Base-by-base conservation (phyloP, 2,329 filamentous ascomycete species). In the Byssoonygena ceratinophila region DNA sequence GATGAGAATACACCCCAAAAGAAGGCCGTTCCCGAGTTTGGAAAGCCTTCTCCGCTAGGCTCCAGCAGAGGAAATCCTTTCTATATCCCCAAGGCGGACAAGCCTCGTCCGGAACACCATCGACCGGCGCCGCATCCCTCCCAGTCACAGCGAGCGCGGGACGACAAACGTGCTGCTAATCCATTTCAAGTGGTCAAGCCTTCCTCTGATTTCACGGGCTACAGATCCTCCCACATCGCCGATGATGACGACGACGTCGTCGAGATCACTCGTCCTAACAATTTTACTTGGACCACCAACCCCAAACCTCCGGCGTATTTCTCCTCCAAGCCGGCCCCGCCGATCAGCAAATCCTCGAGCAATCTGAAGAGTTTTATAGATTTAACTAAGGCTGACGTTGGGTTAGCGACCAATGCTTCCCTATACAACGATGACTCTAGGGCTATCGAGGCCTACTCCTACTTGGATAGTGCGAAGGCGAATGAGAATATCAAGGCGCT, bases 11-110 rank as follows among this genome's bases (percentile, higher is more conserved):
- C 63, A 16, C 62, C 61, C 34, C 60, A 66, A 27, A 60, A 66
- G 12, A 58, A 67, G 11, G 60, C 68, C 12, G 66, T 71, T 29
- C 71, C 75, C 36, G 73, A 81, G 59, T 83, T 82, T 60, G 80
- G 80, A 48, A 76, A 77, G 59, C 71, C 80, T 1, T 81, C 78
- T 56, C 76, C 78, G 14, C 65, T 82, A 53, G 70, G 77, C 31
- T 63, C 60, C 45, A 59, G 57, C 25, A 76, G 56, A 59, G 69
- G 31, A 63, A 25, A 65, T 72, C 55, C 67, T 73, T 79, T 79
- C 66, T 77, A 77, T 52, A 71, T 76, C 40, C 74, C 75, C 5
- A 76, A 74, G 58, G 62, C 68, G 16, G 74, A 75, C 47, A 69
- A 71, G 29, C 58, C 70, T 16, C 69, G 76, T 20, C 70, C 72